phyloP scores from a whole-genome alignment of 2,329 filamentous ascomycete genomes.

The Fusarium algeriense region DNA sequence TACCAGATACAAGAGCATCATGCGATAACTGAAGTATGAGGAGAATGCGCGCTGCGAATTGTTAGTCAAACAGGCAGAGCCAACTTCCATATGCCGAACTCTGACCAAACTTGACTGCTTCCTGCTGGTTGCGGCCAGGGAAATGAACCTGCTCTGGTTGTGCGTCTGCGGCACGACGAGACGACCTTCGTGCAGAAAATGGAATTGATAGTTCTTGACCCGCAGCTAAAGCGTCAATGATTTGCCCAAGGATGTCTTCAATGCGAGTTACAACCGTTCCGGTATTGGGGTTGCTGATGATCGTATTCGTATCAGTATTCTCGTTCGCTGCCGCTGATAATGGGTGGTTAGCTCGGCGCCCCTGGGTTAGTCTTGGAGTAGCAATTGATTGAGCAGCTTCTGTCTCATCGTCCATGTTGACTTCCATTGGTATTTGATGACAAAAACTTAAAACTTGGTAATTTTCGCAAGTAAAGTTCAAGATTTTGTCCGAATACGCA shows the following conservation, averaged over 20 bases:
- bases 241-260: slow-evolving; percentile 51
- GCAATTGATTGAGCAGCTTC: slow-evolving; percentile 10
- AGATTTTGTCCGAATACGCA: slow-evolving; percentile 26
- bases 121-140: slow-evolving; percentile 60
- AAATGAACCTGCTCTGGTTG: slow-evolving; percentile 53
- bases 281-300: slow-evolving; percentile 9
- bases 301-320: slow-evolving; percentile 44
- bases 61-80: not conserved
- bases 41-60: slow-evolving; percentile 64
- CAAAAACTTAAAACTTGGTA: not conserved
- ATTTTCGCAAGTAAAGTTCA: not conserved
- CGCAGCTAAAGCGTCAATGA: slow-evolving; percentile 47
- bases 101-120: slow-evolving; percentile 66
- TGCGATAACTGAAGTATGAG: slow-evolving; percentile 71
- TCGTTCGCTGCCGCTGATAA: slow-evolving; percentile 5
- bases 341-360: not conserved
- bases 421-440: not conserved
- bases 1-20: slow-evolving; percentile 67
- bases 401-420: slow-evolving; percentile 10
- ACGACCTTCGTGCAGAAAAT: slow-evolving; percentile 42
- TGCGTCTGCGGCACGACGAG: slow-evolving; percentile 15
- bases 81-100: not conserved
- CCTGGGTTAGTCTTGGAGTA: slow-evolving; percentile 20
- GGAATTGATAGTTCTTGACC: slow-evolving; percentile 47
- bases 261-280: slow-evolving; percentile 52